Base-by-base conservation (phyloP, 1,284 basidiomycete genomes). In the Malassezia vespertilionis region DNA sequence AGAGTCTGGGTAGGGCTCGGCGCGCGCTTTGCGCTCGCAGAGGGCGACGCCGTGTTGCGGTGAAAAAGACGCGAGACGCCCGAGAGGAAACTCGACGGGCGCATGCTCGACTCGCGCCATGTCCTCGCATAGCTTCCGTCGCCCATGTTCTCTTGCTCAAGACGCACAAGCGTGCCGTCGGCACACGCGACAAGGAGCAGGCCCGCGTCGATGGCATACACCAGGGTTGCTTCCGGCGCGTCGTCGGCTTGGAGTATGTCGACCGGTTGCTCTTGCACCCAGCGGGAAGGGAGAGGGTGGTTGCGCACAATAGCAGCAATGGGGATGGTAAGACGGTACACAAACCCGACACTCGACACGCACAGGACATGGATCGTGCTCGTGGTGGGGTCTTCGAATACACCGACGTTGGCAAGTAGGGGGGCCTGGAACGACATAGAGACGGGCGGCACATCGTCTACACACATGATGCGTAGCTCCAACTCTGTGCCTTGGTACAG, bases 21-120 rank as follows among this genome's bases (percentile, higher is more conserved):
- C 9, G 33, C 34, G 17, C 30, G 30, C 28, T 7, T 3, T 1
- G 58, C 55, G 1, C 47, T 47, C 24, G 50, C 46, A 8, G 49
- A 44, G 20, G 53, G 56, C n/a, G 53, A 55, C 12, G 50, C 28
- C 18, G 54, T 31, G 14, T 53, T 47, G 23, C 61, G 52, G 27
- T 52, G 49, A 33, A 63, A 58, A 47, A 62, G 56, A 24, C 64
- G 57, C 23, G 61, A 61, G n/a, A 66, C 46, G 21, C 57, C 56
- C 6, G 47, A 56, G n/a, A 63, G 52, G 52, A 66, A 66, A 2
- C 60, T 59, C 3, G 58, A 54, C 4, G 62, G 60, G 26, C 60
- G 52, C 6, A 65, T 34, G 5, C 54, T 40, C 5, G 35, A 52
- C 43, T 65, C 62, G 38, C 48, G 54, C 62, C 62, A 65, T 10